Conservation (phyloP, 805 yeast genomes). For the Wickerhamomyces strasburgensis region DNA sequence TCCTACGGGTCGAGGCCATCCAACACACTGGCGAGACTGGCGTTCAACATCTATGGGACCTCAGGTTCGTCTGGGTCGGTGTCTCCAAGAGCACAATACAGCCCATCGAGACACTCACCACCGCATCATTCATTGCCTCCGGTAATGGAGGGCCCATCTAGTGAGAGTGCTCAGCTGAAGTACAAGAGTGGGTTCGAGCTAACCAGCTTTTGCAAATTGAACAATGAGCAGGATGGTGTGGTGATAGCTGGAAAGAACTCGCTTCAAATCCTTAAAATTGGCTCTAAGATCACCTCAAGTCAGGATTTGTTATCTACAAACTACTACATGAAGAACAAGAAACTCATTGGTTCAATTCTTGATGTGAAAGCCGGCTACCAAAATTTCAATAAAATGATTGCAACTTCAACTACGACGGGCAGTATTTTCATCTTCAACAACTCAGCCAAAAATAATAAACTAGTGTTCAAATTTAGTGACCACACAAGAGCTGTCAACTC, state of each 20-base stretch:
- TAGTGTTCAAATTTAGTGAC: slow-evolving; percentile 30
- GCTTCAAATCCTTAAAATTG: slow-evolving; percentile 34
- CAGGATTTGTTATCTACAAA: slow-evolving; percentile 31
- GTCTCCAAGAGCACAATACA: slow-evolving; percentile 11
- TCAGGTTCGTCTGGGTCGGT: slow-evolving; percentile 22
- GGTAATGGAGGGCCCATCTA: slow-evolving; percentile 3
- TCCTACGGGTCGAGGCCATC: slow-evolving; percentile 21
- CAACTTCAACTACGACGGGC: slow-evolving; percentile 44
- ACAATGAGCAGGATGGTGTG: slow-evolving; percentile 21
- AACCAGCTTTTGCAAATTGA: slow-evolving; percentile 17
- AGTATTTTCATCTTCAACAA: slow-evolving; percentile 34
- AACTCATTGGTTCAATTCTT: slow-evolving; percentile 35
- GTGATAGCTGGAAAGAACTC: slow-evolving; percentile 40
- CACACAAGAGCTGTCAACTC: slow-evolving; percentile 45
- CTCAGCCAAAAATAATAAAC: slow-evolving; percentile 24
- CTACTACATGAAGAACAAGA: slow-evolving; percentile 26
- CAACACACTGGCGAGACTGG: slow-evolving; percentile 44
- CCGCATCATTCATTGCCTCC: slow-evolving; percentile 13
- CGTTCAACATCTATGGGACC: slow-evolving; percentile 53
- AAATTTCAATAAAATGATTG: slow-evolving; percentile 34
- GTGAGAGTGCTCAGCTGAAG: slow-evolving; percentile 12
- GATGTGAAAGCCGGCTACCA: slow-evolving; percentile 41
- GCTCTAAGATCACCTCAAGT: slow-evolving; percentile 26
- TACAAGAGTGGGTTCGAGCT: slow-evolving; percentile 31
- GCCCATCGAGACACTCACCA: slow-evolving; percentile 14